These are phyloP conservation scores for Zygosaccharomyces pseudobailii DNA, from an alignment of 1,139 yeast genomes.

Conservation along the genomic window DNA sequence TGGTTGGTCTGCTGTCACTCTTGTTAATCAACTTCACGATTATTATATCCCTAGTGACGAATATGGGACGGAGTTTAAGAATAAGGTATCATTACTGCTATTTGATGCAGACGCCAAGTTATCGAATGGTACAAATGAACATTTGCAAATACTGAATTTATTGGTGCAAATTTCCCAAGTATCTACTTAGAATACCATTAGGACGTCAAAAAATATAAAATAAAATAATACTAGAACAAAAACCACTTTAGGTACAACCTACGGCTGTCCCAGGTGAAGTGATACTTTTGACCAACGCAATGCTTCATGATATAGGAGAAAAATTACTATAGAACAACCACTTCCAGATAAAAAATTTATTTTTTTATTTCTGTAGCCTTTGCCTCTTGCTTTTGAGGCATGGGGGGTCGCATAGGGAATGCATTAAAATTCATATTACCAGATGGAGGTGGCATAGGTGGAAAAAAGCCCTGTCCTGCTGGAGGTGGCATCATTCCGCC, in stretches of 20 bases:
- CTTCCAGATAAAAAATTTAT: slow-evolving; percentile 1
- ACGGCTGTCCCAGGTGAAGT: neutral
- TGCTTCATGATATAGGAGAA: slow-evolving; percentile 1
- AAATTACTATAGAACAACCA: slow-evolving; percentile 2
- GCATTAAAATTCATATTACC: slow-evolving; percentile 12
- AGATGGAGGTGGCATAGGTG: slow-evolving; percentile 14
- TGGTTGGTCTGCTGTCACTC: slow-evolving; percentile 87
- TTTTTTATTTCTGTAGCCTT: neutral
- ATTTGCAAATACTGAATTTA: slow-evolving; percentile 72
- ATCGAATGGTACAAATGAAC: slow-evolving; percentile 88
- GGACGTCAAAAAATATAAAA: neutral
- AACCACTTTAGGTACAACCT: slow-evolving; percentile 1
- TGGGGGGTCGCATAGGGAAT: slow-evolving; percentile 9
- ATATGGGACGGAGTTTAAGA: slow-evolving; percentile 54
- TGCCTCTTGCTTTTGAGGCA: slow-evolving; percentile 6
- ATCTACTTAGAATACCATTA: neutral
- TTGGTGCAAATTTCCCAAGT: slow-evolving; percentile 50
- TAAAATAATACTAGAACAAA: neutral
- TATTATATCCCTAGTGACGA: slow-evolving; percentile 54
- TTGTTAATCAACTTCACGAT: slow-evolving; percentile 78
- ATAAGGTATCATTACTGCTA: slow-evolving; percentile 54
- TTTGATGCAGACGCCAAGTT: slow-evolving; percentile 74
- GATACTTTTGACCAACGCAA: neutral
- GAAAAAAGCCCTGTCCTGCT: slow-evolving; percentile 13
- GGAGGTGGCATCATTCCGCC: slow-evolving; percentile 11